phyloP scores from a whole-genome alignment of 257 asterid genomes.

The Capsicum baccatum region DNA sequence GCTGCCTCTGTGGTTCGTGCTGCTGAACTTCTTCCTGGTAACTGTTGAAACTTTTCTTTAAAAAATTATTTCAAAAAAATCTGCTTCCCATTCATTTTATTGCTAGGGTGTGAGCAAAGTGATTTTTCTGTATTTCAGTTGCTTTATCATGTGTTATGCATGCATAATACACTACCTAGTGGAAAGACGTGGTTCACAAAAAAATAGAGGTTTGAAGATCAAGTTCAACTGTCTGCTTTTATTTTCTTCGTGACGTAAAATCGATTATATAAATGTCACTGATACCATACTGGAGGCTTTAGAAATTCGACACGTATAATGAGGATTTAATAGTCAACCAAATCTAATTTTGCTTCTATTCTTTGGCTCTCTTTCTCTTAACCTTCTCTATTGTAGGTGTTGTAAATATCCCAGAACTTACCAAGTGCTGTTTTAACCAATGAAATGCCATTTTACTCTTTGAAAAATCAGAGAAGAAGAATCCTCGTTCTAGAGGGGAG shows the following conservation, averaged over 20 bases:
- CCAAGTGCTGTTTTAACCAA: not conserved
- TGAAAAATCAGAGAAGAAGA: not conserved
- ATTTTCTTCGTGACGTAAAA: conserved; percentile 12
- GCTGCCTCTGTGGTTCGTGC: conserved; percentile 89
- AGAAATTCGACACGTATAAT: not conserved
- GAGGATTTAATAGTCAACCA: not conserved
- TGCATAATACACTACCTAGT: conserved; percentile 23
- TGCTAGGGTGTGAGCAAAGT: not conserved
- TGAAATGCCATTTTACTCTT: not conserved
- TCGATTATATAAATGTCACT: not conserved
- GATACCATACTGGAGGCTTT: conserved; percentile 13
- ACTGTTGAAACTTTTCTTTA: not conserved
- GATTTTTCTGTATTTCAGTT: conserved; percentile 8
- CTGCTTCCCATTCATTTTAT: conserved; percentile 5
- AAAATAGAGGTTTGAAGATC: conserved; percentile 7
- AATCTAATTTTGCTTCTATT: not conserved
- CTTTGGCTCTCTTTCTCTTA: not conserved
- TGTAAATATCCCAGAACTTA: not conserved
- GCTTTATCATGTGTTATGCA: not conserved
- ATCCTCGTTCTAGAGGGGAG: not conserved
- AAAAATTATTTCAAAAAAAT: not conserved
- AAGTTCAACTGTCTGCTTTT: not conserved
- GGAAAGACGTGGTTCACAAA: not conserved
- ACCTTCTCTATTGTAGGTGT: not conserved
- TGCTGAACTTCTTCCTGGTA: conserved; percentile 99